Evolutionary conservation across 768 basidiomycete species (phyloP).

Genomic region (Gymnopilus junonius): DNA sequence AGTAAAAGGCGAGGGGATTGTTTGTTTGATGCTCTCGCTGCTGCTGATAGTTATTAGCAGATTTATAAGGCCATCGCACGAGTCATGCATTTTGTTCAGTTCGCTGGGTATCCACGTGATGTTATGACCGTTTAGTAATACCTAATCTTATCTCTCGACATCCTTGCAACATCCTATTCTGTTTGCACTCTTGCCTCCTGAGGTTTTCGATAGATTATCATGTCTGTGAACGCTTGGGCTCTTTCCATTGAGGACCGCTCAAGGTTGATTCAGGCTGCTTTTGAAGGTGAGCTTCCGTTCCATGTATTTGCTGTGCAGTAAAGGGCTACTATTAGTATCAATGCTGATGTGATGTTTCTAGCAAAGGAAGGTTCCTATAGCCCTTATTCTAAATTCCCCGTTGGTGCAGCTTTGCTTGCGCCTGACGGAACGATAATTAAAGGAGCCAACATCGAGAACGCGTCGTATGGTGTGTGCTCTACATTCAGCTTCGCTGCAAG

Average conservation of each 20-base stretch:
- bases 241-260: slow-evolving; percentile 49
- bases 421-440: slow-evolving; percentile 73
- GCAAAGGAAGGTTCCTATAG: slow-evolving; percentile 76
- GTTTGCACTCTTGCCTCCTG: neutral
- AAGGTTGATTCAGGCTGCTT: slow-evolving; percentile 57
- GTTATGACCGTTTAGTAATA: neutral
- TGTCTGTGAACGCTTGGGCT: slow-evolving; percentile 27
- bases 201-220: neutral
- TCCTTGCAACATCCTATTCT: neutral
- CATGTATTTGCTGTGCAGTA: neutral
- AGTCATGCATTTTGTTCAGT: slow-evolving; percentile 45
- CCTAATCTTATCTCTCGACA: neutral
- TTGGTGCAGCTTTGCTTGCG: slow-evolving; percentile 85
- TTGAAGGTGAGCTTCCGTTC: slow-evolving; percentile 50
- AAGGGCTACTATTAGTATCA: no score
- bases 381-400: slow-evolving; percentile 91
- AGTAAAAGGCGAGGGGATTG: slow-evolving; percentile 64
- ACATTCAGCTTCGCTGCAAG: neutral
- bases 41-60: slow-evolving; percentile 25
- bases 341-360: slow-evolving; percentile 26
- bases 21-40: slow-evolving; percentile 51
- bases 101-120: slow-evolving; percentile 39
- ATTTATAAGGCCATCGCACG: neutral
- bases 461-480: slow-evolving; percentile 74
- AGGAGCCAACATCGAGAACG: slow-evolving; percentile 95